Evolutionary conservation across 2,329 filamentous ascomycete genomes (phyloP).

Genomic region (Xylariaceae sp.): DNA sequence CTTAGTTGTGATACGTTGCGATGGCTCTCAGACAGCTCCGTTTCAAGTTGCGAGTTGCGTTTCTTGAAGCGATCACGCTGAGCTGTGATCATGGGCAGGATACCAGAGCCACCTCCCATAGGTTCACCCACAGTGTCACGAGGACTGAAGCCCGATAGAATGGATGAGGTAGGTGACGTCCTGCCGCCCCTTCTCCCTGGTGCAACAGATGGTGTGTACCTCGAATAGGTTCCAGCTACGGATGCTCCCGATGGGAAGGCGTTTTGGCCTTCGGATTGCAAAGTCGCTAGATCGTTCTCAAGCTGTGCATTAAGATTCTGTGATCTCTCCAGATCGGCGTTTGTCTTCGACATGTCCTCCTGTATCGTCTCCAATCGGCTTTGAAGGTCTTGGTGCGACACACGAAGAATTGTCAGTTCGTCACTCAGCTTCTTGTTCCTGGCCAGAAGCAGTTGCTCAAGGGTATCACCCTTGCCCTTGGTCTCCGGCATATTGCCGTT

Average conservation of each 20-base stretch:
- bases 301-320: slow-evolving; percentile 82
- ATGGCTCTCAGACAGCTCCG: slow-evolving; percentile 82
- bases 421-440: slow-evolving; percentile 96
- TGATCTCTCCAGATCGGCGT: slow-evolving; percentile 80
- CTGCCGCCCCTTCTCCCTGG: slow-evolving; percentile 62
- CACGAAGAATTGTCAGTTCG: slow-evolving; percentile 85
- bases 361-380: slow-evolving; percentile 73
- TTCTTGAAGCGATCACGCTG: slow-evolving; percentile 98
- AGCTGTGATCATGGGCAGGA: slow-evolving; percentile 96
- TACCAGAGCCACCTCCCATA: slow-evolving; percentile 74
- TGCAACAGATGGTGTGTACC: slow-evolving; percentile 63
- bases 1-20: slow-evolving; percentile 78
- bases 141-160: slow-evolving; percentile 94
- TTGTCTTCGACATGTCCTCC: slow-evolving; percentile 77
- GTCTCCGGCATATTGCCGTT: slow-evolving; percentile 46
- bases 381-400: slow-evolving; percentile 91
- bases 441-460: slow-evolving; percentile 86
- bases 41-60: slow-evolving; percentile 85
- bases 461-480: slow-evolving; percentile 68
- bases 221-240: slow-evolving; percentile 86
- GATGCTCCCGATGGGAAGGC: slow-evolving; percentile 86
- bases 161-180: slow-evolving; percentile 90
- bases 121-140: slow-evolving; percentile 56
- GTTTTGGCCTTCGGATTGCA: slow-evolving; percentile 82
- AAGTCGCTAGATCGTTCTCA: slow-evolving; percentile 82